Conservation (phyloP, 2,329 filamentous ascomycete genomes). For the Talaromyces sp. region DNA sequence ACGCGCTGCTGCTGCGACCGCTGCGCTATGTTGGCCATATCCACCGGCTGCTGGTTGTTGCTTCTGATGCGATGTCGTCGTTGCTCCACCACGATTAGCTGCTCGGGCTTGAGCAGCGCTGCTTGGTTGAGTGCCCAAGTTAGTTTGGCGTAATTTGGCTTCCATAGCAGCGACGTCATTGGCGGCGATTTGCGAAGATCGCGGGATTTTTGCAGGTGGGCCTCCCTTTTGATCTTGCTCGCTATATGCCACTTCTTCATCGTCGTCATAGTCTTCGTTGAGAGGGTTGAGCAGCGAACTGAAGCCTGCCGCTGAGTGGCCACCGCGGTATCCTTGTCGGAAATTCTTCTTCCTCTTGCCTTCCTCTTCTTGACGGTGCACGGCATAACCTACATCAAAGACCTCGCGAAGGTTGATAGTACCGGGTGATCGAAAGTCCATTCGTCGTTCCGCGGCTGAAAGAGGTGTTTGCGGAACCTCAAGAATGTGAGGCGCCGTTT, state of each 20-base stretch:
- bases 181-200: slow-evolving; percentile 48
- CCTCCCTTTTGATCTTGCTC: slow-evolving; percentile 31
- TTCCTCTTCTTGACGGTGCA: slow-evolving; percentile 94
- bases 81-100: slow-evolving; percentile 23
- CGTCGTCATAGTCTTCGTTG: slow-evolving; percentile 59
- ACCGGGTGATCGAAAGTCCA: slow-evolving; percentile 92
- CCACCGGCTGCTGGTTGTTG: slow-evolving; percentile 55
- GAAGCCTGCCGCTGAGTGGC: slow-evolving; percentile 53
- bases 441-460: slow-evolving; percentile 57
- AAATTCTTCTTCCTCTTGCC: slow-evolving; percentile 84
- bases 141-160: slow-evolving; percentile 78
- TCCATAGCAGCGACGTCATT: slow-evolving; percentile 69
- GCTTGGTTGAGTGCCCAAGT: slow-evolving; percentile 56
- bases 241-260: slow-evolving; percentile 52
- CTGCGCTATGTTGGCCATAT: slow-evolving; percentile 83
- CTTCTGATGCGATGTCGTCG: slow-evolving; percentile 40
- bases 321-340: slow-evolving; percentile 61
- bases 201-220: slow-evolving; percentile 62
- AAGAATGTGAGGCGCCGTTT: slow-evolving; percentile 42
- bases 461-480: slow-evolving; percentile 42
- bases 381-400: slow-evolving; percentile 96
- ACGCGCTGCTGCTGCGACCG: slow-evolving; percentile 76
- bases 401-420: slow-evolving; percentile 94
- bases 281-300: slow-evolving; percentile 58
- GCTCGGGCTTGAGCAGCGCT: slow-evolving; percentile 59